These are phyloP conservation scores for Mycena venus DNA, from an alignment of 768 basidiomycete species.

Conservation along the genomic window DNA sequence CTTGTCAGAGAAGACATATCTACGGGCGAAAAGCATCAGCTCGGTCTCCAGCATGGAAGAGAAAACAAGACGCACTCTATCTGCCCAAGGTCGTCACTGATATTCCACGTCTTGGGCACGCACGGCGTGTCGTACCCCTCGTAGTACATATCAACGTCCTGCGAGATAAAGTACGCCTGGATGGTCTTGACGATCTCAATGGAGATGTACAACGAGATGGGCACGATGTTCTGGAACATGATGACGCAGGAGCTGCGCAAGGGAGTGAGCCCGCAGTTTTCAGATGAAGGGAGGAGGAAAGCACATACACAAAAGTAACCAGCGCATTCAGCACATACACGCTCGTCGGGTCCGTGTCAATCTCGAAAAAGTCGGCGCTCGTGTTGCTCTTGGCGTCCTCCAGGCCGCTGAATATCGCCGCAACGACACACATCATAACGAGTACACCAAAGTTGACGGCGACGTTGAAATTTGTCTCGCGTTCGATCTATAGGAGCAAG, in stretches of 20 bases:
- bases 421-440: constrained; percentile 78
- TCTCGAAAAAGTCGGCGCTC: constrained; percentile 82
- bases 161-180: constrained; percentile 96
- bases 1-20: constrained; percentile 71
- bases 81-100: constrained; percentile 98
- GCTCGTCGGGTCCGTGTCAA: constrained; percentile 70
- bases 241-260: constrained; percentile 85
- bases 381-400: constrained; percentile 71
- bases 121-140: constrained; percentile 87
- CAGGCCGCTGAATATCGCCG: constrained; percentile 83
- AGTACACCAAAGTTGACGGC: constrained; percentile 92
- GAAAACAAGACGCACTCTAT: constrained; percentile 81
- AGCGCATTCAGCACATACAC: constrained; percentile 79
- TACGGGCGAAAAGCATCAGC: constrained; percentile 41
- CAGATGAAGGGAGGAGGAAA: background rate
- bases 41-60: constrained; percentile 85
- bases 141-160: constrained; percentile 98
- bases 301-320: constrained; percentile 90
- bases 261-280: background rate
- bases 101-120: constrained; percentile 98
- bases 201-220: constrained; percentile 95
- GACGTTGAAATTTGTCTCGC: constrained; percentile 98
- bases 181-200: constrained; percentile 99
- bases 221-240: constrained; percentile 97
- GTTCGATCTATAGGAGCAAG: constrained; percentile 85